Conservation (phyloP, 2,329 filamentous ascomycete genomes). For the Colletotrichum paranaense region DNA sequence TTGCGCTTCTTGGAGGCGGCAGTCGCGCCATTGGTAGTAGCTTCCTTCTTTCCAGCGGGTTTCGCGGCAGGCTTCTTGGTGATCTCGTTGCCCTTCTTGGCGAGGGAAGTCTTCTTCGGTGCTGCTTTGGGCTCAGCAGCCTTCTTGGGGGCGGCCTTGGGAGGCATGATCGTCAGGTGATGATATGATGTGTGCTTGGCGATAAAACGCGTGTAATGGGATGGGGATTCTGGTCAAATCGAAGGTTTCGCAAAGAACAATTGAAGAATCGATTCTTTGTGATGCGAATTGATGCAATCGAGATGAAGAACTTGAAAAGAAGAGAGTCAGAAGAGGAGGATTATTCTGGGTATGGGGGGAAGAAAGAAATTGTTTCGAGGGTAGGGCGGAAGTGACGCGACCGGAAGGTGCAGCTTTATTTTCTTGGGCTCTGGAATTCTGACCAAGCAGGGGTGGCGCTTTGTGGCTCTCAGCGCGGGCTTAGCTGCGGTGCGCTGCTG, state of each 20-base stretch:
- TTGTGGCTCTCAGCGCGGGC: constrained; percentile 29
- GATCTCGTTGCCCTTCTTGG: constrained; percentile 42
- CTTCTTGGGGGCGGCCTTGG: constrained; percentile 41
- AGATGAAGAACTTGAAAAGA: constrained; percentile 7
- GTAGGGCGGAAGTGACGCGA: constrained; percentile 28
- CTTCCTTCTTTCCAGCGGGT: constrained; percentile 39
- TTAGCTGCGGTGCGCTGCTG: neutral
- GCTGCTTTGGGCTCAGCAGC: constrained; percentile 42
- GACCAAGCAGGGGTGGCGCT: constrained; percentile 32
- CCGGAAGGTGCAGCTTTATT: constrained; percentile 34
- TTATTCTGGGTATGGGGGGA: constrained; percentile 17
- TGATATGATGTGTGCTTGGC: neutral
- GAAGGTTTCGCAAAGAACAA: neutral
- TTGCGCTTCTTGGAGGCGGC: constrained; percentile 36
- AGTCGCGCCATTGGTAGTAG: constrained; percentile 41
- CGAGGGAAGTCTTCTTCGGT: constrained; percentile 38
- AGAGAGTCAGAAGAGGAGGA: neutral
- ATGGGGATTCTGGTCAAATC: neutral
- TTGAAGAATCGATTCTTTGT: neutral
- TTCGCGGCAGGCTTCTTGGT: constrained; percentile 39
- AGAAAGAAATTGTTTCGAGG: constrained; percentile 27
- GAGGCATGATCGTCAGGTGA: constrained; percentile 36
- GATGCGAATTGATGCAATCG: constrained; percentile 18
- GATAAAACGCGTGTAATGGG: constrained; percentile 24
- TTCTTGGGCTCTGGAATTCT: constrained; percentile 33